These are phyloP conservation scores for Carex littledalei DNA, from an alignment of 176 grass and related monocot species.

Conservation along the genomic window DNA sequence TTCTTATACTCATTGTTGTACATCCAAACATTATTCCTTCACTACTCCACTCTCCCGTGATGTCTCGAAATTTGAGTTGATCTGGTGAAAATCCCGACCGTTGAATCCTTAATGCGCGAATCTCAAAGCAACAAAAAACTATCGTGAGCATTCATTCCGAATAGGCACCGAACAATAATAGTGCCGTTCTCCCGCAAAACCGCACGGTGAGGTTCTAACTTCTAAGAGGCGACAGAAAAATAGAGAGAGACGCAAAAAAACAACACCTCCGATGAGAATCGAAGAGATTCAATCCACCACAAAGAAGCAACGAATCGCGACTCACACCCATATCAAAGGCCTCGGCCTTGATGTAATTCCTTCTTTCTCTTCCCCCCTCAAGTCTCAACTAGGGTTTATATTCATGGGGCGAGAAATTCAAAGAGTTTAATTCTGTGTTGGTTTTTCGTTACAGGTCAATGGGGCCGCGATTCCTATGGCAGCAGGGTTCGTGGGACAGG, in stretches of 20 bases:
- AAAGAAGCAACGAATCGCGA: constrained; percentile 87
- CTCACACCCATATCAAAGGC: constrained; percentile 91
- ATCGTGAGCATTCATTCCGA: too few relatives aligned
- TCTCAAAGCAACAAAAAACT: too few relatives aligned
- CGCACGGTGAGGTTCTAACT: neutral
- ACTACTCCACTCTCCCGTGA: too few relatives aligned
- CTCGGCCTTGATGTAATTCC: constrained; percentile 81
- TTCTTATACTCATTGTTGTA: too few relatives aligned
- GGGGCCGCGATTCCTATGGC: constrained; percentile 53
- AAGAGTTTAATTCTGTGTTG: constrained; percentile 14
- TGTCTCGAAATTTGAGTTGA: too few relatives aligned
- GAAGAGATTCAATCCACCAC: constrained; percentile 91
- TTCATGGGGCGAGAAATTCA: constrained; percentile 21
- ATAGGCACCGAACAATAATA: too few relatives aligned
- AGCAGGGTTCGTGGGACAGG: constrained; percentile 90
- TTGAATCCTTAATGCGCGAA: too few relatives aligned
- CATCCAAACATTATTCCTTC: too few relatives aligned
- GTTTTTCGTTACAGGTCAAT: constrained; percentile 33
- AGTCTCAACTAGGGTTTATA: constrained; percentile 25
- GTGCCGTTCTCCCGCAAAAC: neutral
- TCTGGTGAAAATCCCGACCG: too few relatives aligned
- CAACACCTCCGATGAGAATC: constrained; percentile 64
- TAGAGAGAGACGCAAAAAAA: neutral
- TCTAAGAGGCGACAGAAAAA: neutral
- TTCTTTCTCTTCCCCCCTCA: neutral